phyloP scores from a whole-genome alignment of 2,329 filamentous ascomycete species.

The Sarocladium oryzae region DNA sequence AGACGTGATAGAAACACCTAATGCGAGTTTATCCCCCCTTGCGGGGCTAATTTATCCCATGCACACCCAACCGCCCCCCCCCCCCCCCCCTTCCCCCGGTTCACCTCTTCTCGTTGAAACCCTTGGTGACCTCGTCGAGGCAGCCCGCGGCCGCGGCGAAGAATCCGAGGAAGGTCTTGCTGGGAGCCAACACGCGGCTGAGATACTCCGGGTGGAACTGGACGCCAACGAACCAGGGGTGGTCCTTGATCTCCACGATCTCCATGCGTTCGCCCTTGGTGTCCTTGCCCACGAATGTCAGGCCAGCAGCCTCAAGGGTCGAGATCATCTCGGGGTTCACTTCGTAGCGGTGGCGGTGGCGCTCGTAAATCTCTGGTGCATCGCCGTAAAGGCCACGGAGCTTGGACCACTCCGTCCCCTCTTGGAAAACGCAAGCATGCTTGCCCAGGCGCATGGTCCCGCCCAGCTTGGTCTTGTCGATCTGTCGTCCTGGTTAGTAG shows the following conservation, averaged over 20 bases:
- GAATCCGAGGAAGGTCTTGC: constrained; percentile 56
- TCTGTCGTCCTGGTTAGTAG: constrained; percentile 19
- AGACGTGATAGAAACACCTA: not conserved
- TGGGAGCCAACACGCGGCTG: constrained; percentile 66
- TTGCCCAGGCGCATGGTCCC: constrained; percentile 83
- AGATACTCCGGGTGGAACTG: constrained; percentile 89
- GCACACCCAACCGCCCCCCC: too few relatives aligned
- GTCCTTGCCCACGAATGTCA: constrained; percentile 75
- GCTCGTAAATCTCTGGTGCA: constrained; percentile 53
- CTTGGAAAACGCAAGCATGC: constrained; percentile 68
- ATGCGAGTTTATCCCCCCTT: constrained; percentile 1
- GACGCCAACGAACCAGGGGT: constrained; percentile 76
- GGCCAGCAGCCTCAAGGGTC: constrained; percentile 58
- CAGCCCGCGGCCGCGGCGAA: constrained; percentile 42
- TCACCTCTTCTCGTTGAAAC: constrained; percentile 3
- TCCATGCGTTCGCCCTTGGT: constrained; percentile 75
- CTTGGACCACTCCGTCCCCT: constrained; percentile 69
- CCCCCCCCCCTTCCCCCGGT: too few relatives aligned
- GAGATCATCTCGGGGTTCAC: constrained; percentile 77
- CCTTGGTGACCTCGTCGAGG: constrained; percentile 35
- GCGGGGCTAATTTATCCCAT: not conserved
- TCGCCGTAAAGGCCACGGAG: constrained; percentile 68
- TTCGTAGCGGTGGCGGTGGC: constrained; percentile 86
- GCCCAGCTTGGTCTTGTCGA: constrained; percentile 61
- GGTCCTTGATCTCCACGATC: constrained; percentile 73